These are phyloP conservation scores for Syzygium malaccense DNA, from an alignment of 441 rosid species.

Conservation along the genomic window DNA sequence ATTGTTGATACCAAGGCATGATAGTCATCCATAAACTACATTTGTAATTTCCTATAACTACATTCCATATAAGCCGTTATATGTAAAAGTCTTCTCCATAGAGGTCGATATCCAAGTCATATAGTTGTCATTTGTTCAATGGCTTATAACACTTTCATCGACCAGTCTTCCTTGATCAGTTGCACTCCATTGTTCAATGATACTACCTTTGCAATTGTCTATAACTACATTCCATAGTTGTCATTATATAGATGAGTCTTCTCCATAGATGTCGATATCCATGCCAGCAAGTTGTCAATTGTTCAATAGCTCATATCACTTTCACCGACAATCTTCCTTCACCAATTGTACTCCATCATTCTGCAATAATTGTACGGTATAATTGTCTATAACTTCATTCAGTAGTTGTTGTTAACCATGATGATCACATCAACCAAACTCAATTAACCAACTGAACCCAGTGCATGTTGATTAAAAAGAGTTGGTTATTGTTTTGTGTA, in stretches of 20 bases:
- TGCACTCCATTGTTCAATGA: neutral
- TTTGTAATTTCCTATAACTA: no score
- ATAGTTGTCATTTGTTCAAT: neutral
- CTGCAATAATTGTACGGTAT: no score
- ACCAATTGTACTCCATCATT: no score
- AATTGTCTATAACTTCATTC: neutral
- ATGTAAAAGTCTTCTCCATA: neutral
- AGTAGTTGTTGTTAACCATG: neutral
- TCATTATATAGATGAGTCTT: no score
- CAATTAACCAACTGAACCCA: neutral
- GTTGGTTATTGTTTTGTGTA: neutral
- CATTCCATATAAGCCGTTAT: no score
- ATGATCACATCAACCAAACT: neutral
- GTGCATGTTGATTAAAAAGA: neutral
- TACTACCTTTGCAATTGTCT: neutral
- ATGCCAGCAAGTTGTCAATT: no score
- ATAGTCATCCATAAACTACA: no score
- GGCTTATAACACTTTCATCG: neutral
- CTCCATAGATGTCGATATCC: no score
- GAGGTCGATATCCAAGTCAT: neutral
- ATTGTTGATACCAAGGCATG: no score
- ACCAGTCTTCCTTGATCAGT: neutral
- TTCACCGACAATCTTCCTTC: no score
- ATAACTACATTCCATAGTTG: neutral
- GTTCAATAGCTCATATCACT: no score